Conservation (phyloP, 257 asterid genomes). For the Thymus quinquecostatus region DNA sequence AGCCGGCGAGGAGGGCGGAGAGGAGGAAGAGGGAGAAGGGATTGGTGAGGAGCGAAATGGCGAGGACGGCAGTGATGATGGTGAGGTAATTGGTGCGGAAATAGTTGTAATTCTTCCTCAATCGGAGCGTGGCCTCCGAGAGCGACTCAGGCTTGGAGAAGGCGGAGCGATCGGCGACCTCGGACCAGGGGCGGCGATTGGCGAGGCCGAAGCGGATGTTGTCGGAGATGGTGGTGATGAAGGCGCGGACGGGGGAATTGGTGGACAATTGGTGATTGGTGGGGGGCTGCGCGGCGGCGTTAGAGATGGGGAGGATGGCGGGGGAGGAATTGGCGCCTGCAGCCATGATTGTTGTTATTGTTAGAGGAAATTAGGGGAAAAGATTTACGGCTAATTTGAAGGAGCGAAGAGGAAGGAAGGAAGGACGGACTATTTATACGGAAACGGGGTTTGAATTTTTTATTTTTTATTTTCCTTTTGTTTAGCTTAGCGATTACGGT, state of each 20-base stretch:
- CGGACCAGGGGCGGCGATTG: slow-evolving; percentile 84
- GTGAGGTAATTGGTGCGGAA: slow-evolving; percentile 74
- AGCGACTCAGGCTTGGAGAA: slow-evolving; percentile 81
- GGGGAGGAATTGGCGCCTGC: slow-evolving; percentile 54
- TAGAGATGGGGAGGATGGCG: slow-evolving; percentile 71
- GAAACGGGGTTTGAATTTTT: slow-evolving; percentile 6
- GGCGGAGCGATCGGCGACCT: slow-evolving; percentile 71
- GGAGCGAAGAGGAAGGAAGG: not conserved
- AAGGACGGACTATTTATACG: slow-evolving; percentile 16
- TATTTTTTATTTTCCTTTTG: not conserved
- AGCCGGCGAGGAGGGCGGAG: slow-evolving; percentile 69
- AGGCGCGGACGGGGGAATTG: slow-evolving; percentile 54
- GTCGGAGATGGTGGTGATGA: slow-evolving; percentile 49
- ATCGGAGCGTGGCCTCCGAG: slow-evolving; percentile 69
- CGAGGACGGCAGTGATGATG: slow-evolving; percentile 56
- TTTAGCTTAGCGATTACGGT: slow-evolving; percentile 31
- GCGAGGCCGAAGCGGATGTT: slow-evolving; percentile 63
- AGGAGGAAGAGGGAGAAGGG: slow-evolving; percentile 77
- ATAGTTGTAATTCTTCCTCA: slow-evolving; percentile 71
- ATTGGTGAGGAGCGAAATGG: slow-evolving; percentile 63
- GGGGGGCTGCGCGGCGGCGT: slow-evolving; percentile 45
- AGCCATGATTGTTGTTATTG: slow-evolving; percentile 36
- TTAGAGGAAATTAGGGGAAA: slow-evolving; percentile 16
- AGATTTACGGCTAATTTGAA: not conserved
- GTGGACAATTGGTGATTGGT: slow-evolving; percentile 40